Base-by-base conservation (phyloP, 202 grass and related monocot genomes). In the Setaria viridis region DNA sequence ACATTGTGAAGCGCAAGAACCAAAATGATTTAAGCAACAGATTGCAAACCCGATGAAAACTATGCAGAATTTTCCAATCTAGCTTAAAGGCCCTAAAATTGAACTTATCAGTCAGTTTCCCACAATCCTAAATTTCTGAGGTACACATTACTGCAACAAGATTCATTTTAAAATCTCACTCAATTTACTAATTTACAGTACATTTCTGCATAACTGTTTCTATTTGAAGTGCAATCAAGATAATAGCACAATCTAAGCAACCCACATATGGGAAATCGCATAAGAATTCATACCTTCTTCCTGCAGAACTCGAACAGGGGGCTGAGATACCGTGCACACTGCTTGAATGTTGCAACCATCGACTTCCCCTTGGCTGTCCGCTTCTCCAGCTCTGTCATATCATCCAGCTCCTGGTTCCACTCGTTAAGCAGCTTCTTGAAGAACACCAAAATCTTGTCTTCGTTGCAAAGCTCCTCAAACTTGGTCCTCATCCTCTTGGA, bases 371-470 rank as follows among this genome's bases (percentile, higher is more conserved):
- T 94, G 0, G 90, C 97, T 2, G 92, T 87, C 55, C 94, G 86
- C 83, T 94, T 99, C 84, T 96, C 97, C 50, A 90, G 73, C 56
- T 96, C 97, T 0, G 77, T 49, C 97, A 78, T 99, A 47, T 97
- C 97, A 74, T 96, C 87, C 14, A 99, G 65, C 83, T 99, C 97
- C 80, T 96, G 94, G 19, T 94, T 96, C 97, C 97, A 99, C 79
- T 96, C 97, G 32, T 96, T 93, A 60, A 99, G 85, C 49, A 96
- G 59, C 80, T 64, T 94, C 82, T 97, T 99, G 80, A 99, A 99
- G 82, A 99, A 99, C 21, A 99, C 97, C 70, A 99, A 87, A 62
- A 99, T 99, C 82, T 99, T 99, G 79, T 99, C 97, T 69, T 99
- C 94, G 0, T 88, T 86, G 30, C 92, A 99, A 47, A 99, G 88